Conservation (phyloP, 176 grass and related monocot species). For the Musa acuminata region DNA sequence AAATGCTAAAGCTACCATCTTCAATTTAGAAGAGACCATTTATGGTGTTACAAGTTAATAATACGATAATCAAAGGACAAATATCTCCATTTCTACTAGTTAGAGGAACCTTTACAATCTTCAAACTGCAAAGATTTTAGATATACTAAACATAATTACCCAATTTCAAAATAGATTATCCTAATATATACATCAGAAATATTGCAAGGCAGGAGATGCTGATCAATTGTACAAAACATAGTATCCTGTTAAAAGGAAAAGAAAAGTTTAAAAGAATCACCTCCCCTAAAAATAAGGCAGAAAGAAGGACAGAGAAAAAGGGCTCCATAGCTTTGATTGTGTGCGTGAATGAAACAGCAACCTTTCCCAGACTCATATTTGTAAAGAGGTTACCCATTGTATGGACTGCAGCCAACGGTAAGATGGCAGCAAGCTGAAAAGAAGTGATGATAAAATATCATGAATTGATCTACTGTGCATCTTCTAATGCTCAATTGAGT, state of each 20-base stretch:
- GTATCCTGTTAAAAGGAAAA: neutral
- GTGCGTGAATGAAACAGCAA: constrained; percentile 68
- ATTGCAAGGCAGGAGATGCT: too few species aligned
- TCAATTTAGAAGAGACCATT: neutral
- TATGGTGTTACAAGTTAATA: neutral
- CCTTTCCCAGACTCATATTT: constrained; percentile 68
- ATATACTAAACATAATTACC: neutral
- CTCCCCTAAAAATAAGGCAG: constrained; percentile 67
- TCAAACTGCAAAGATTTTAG: neutral
- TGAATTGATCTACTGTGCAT: constrained; percentile 12
- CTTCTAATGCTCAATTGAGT: constrained; percentile 5
- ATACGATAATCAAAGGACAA: neutral
- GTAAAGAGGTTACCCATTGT: constrained; percentile 80
- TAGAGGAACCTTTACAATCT: neutral
- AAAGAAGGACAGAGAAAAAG: constrained; percentile 74
- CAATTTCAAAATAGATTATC: neutral
- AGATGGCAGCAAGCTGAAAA: constrained; percentile 44
- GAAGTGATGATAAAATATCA: neutral
- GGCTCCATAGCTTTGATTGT: constrained; percentile 85
- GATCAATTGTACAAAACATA: too few species aligned
- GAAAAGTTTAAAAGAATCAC: constrained; percentile 21
- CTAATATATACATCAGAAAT: too few species aligned
- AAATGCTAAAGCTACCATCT: neutral
- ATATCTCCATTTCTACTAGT: neutral
- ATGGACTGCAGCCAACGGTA: constrained; percentile 56